Base-by-base conservation (phyloP, 139 green algal genomes). In the Mesotaenium endlicherianum region DNA sequence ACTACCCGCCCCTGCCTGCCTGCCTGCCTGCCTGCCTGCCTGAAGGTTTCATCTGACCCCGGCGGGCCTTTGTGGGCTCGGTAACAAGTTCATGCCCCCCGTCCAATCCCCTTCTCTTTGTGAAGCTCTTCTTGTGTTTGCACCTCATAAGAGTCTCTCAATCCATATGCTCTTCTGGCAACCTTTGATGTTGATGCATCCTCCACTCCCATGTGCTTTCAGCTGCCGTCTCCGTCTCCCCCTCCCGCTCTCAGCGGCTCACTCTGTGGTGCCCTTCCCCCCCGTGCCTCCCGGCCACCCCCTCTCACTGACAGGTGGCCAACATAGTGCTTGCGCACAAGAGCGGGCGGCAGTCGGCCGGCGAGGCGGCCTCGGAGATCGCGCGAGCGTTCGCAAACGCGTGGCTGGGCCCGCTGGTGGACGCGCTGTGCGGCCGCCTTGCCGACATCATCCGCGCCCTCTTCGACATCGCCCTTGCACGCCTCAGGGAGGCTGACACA, bases 321-420 rank as follows among this genome's bases (percentile, higher is more conserved):
- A 97, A 97, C 84, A 76, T 97, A 47, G 80, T 97, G 88, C 92
- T 97, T 74, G 92, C 94, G 0, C 82, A 88, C 43, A 45, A 82
- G 41, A 42, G 30, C 14, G 57, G 53, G 50, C 58, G 67, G 89
- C 88, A 69, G 84, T 89, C 74, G 87, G 67, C 30, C 82, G 88
- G 20, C 83, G 93, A 93, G 11, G 93, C 93, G 17, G 93, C 94
- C 0, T 90, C 94, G 79, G 93, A 98, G 79, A 92, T 97, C 31
- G 94, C 94, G 2, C 72, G 94, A 0, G 64, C 85, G 39, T 90
- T 90, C 8, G 94, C 94, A 0, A 72, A 89, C 0, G 88, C 94
- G 72, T 83, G 90, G 75, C 89, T 97, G 30, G 88, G 81, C 1
- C 94, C 95, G 0, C 86, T 97, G 86, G 91, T 98, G 67, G 93